A percentile compares a stretch with the other conserved stretches of the same genome.
phyloP scores from a whole-genome alignment of 2,329 filamentous ascomycete genomes.

The Talaromyces sp. region DNA sequence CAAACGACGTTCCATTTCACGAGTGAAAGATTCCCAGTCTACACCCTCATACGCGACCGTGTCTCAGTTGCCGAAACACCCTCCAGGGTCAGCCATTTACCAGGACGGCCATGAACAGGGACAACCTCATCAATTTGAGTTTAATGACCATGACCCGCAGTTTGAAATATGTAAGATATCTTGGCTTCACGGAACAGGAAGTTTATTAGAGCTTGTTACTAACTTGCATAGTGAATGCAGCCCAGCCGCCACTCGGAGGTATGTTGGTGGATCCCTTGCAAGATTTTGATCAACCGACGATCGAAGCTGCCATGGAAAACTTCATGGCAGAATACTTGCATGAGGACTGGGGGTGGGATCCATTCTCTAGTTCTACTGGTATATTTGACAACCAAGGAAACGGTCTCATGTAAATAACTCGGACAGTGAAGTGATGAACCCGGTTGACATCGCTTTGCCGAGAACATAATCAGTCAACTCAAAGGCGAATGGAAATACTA shows the following conservation, averaged over 20 bases:
- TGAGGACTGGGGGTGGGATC: constrained; percentile 30
- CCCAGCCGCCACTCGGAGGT: neutral
- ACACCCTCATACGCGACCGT: neutral
- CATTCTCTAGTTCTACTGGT: constrained; percentile 18
- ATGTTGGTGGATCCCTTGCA: too few species aligned
- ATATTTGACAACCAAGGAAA: neutral
- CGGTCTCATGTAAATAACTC: too few species aligned
- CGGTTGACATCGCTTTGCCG: too few species aligned
- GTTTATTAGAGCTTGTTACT: neutral
- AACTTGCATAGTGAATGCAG: neutral
- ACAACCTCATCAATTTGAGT: too few species aligned
- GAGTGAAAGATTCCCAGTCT: neutral
- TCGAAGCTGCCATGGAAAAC: constrained; percentile 27
- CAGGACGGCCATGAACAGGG: too few species aligned
- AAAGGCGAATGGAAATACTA: too few species aligned
- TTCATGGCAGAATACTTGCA: constrained; percentile 28
- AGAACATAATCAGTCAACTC: too few species aligned
- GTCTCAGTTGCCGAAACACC: neutral
- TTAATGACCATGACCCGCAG: too few species aligned
- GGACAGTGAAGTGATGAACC: too few species aligned
- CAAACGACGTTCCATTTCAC: neutral
- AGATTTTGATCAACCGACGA: constrained; percentile 8
- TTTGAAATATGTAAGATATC: too few species aligned
- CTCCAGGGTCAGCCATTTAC: too few species aligned
- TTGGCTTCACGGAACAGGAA: too few species aligned